Percentiles rank a stretch among this genome's conserved stretches.
phyloP scores from a whole-genome alignment of 768 basidiomycete genomes.

The Tulasnella sp. region DNA sequence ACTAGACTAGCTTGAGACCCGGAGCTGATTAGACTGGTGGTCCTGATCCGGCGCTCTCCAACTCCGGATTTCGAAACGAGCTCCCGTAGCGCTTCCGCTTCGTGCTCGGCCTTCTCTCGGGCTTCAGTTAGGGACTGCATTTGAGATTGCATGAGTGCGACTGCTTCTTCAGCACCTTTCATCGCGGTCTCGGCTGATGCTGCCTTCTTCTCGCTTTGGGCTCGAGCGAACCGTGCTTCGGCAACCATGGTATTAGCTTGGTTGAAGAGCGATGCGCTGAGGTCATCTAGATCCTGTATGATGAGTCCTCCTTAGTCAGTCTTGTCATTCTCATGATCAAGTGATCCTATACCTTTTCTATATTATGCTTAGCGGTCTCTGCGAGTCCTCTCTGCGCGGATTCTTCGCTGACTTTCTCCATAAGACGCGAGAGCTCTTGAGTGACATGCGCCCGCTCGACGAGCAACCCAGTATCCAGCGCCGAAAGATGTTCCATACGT shows the following conservation, averaged over 20 bases:
- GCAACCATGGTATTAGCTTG: conserved; percentile 99
- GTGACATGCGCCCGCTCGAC: conserved; percentile 92
- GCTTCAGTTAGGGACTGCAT: conserved; percentile 71
- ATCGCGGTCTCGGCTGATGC: conserved; percentile 72
- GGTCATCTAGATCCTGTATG: conserved; percentile 73
- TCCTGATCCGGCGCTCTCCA: conserved; percentile 43
- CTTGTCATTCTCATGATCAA: neutral
- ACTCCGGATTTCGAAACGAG: conserved; percentile 68
- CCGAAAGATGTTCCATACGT: conserved; percentile 79
- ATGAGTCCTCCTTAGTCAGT: neutral
- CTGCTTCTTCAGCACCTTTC: conserved; percentile 80
- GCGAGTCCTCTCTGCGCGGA: conserved; percentile 87
- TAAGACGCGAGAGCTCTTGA: conserved; percentile 83
- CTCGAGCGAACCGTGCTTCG: conserved; percentile 67
- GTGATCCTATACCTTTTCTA: conserved; percentile 54
- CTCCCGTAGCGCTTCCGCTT: conserved; percentile 47
- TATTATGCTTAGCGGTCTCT: conserved; percentile 71
- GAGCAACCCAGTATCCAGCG: conserved; percentile 83
- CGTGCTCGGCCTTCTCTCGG: conserved; percentile 57
- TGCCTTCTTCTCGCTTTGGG: conserved; percentile 68
- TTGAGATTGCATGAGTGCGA: conserved; percentile 76
- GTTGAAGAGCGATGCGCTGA: conserved; percentile 82
- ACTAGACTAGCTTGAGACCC: neutral
- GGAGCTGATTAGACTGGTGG: conserved; percentile 18
- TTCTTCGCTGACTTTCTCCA: conserved; percentile 94